Evolutionary conservation across 1,284 basidiomycete genomes (phyloP).

Genomic region (Retiboletus flavoniger): DNA sequence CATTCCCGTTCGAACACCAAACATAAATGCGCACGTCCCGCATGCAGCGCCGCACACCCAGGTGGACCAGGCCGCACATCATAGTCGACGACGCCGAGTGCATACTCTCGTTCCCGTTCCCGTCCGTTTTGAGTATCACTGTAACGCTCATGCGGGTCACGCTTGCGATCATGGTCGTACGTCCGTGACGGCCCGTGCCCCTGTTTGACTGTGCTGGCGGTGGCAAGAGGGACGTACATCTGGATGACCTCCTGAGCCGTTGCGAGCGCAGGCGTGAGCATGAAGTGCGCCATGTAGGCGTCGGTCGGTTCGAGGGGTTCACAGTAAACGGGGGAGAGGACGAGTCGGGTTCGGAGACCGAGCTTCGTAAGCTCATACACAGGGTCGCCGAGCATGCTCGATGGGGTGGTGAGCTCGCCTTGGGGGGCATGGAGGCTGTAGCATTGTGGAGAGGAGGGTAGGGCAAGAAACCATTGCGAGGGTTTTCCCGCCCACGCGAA

Average conservation of each 20-base stretch:
- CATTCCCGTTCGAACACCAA: constrained; percentile 25
- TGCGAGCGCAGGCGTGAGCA: constrained; percentile 15
- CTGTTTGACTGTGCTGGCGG: not conserved
- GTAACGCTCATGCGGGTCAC: constrained; percentile 16
- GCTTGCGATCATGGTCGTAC: constrained; percentile 13
- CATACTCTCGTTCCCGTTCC: constrained; percentile 4
- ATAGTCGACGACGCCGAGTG: constrained; percentile 23
- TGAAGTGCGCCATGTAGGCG: no score
- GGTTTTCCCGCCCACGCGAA: no score
- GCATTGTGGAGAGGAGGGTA: no score
- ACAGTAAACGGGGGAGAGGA: no score
- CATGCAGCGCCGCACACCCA: constrained; percentile 23
- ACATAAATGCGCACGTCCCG: constrained; percentile 22
- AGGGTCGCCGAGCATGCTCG: no score
- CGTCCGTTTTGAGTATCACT: constrained; percentile 11
- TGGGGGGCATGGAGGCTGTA: no score
- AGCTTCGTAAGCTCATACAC: no score
- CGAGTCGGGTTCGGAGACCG: no score
- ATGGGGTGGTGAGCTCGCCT: no score
- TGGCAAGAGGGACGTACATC: constrained; percentile 14
- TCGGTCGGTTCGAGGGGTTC: no score
- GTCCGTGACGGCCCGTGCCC: constrained; percentile 2
- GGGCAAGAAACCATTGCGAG: no score
- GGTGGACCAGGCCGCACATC: constrained; percentile 20
- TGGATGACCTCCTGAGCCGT: constrained; percentile 22